These are phyloP conservation scores for Austroboletus olivaceoglutinosus DNA, from an alignment of 1,284 basidiomycete genomes.

Conservation along the genomic window DNA sequence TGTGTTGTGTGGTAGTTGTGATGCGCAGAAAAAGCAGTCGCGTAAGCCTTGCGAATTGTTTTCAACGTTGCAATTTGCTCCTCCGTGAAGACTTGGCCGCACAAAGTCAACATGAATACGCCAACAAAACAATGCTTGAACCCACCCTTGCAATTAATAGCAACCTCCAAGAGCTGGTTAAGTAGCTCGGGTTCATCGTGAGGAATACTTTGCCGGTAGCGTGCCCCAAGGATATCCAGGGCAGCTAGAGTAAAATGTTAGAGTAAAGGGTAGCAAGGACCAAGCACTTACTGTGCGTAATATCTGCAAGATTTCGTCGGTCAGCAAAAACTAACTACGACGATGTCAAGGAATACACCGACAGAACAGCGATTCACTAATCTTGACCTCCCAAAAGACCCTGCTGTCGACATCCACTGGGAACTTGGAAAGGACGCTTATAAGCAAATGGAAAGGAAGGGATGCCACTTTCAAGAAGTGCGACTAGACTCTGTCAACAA, in stretches of 20 bases:
- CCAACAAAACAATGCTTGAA: slow-evolving; percentile 4
- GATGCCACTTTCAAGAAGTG: slow-evolving; percentile 81
- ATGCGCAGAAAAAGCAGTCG: slow-evolving; percentile 15
- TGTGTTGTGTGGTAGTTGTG: slow-evolving; percentile 6
- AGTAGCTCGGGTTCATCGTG: slow-evolving; percentile 41
- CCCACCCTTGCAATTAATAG: slow-evolving; percentile 56
- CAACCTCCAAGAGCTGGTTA: slow-evolving; percentile 51
- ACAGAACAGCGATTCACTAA: slow-evolving; percentile 68
- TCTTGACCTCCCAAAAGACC: slow-evolving; percentile 60
- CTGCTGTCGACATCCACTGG: slow-evolving; percentile 68
- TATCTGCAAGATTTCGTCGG: slow-evolving; percentile 5
- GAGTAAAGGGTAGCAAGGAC: neutral
- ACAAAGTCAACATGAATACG: slow-evolving; percentile 4
- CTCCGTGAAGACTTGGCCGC: slow-evolving; percentile 52
- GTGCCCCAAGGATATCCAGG: slow-evolving; percentile 32
- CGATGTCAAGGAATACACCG: slow-evolving; percentile 25
- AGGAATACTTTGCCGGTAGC: slow-evolving; percentile 37
- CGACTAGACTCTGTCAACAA: slow-evolving; percentile 45
- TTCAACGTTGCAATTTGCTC: slow-evolving; percentile 50
- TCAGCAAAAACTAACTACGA: slow-evolving; percentile 5
- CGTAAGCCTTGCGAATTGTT: slow-evolving; percentile 31
- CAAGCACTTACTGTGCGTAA: slow-evolving; percentile 23
- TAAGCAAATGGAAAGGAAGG: slow-evolving; percentile 72
- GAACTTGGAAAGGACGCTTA: slow-evolving; percentile 72
- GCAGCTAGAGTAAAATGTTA: slow-evolving; percentile 22